Conservation (phyloP, 768 basidiomycete species). For the Pleurotus giganteus region DNA sequence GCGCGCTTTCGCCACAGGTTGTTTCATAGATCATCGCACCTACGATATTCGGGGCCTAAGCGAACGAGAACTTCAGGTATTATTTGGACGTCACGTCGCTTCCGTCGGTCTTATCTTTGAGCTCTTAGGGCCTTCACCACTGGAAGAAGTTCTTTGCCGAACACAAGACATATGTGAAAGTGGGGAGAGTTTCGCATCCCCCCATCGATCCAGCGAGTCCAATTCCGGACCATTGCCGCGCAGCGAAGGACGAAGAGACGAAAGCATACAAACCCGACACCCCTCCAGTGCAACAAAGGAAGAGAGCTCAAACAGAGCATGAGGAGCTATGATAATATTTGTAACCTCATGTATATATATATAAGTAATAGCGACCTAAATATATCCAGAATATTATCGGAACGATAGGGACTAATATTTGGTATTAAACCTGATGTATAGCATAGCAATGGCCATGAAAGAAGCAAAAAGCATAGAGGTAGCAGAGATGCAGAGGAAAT, state of each 20-base stretch:
- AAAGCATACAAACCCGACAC: conserved; percentile 29
- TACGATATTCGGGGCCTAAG: conserved; percentile 86
- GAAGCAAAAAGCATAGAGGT: background rate
- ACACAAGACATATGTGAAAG: conserved; percentile 75
- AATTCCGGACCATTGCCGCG: conserved; percentile 72
- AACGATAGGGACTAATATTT: conserved; percentile 1
- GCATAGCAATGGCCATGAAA: background rate
- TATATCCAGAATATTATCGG: conserved; percentile 8
- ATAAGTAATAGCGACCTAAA: conserved; percentile 11
- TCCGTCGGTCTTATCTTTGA: background rate
- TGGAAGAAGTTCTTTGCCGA: conserved; percentile 91
- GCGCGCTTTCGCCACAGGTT: conserved; percentile 90
- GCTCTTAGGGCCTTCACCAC: conserved; percentile 63
- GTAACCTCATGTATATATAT: conserved; percentile 15
- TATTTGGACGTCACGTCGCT: background rate
- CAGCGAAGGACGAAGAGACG: conserved; percentile 46
- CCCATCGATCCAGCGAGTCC: conserved; percentile 76
- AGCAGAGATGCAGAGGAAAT: background rate
- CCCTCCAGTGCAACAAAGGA: conserved; percentile 17
- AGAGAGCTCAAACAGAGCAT: conserved; percentile 25
- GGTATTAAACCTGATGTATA: too few relatives aligned
- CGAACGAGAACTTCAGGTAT: conserved; percentile 66
- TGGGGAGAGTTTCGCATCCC: conserved; percentile 73
- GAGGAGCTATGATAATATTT: conserved; percentile 33
- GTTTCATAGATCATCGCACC: conserved; percentile 87